These are phyloP conservation scores for Pleomassaria siparia DNA, from an alignment of 2,329 filamentous ascomycete species.

Conservation along the genomic window DNA sequence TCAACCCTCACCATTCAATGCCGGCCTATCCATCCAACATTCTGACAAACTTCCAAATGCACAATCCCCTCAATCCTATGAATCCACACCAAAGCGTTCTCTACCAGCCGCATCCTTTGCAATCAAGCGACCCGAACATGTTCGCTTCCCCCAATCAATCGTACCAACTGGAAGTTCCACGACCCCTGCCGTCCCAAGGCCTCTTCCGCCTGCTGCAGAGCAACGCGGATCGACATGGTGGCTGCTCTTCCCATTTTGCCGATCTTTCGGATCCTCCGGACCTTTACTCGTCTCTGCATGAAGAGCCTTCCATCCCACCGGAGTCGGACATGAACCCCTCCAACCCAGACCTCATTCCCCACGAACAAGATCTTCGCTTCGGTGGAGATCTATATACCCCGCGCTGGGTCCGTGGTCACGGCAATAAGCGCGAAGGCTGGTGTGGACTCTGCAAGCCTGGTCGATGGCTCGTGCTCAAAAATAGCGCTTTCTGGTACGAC, in stretches of 20 bases:
- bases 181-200: conserved; percentile 66
- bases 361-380: conserved; percentile 74
- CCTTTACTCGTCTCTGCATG: conserved; percentile 72
- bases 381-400: conserved; percentile 82
- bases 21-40: conserved; percentile 38
- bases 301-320: conserved; percentile 72
- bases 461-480: conserved; percentile 84
- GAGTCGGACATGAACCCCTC: conserved; percentile 79
- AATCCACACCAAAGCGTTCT: conserved; percentile 33
- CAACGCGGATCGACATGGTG: conserved; percentile 70
- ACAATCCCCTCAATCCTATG: conserved; percentile 3
- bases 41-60: conserved; percentile 33
- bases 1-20: conserved; percentile 48
- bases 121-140: conserved; percentile 49
- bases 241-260: conserved; percentile 64
- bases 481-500: conserved; percentile 92
- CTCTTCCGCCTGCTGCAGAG: conserved; percentile 74
- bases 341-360: conserved; percentile 73
- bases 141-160: conserved; percentile 55
- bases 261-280: conserved; percentile 76
- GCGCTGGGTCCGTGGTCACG: conserved; percentile 79
- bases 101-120: conserved; percentile 54
- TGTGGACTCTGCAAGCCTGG: conserved; percentile 86
- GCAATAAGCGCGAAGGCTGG: conserved; percentile 87
- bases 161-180: conserved; percentile 59